A percentile compares a stretch with the other conserved stretches of the same genome.
phyloP scores from a whole-genome alignment of 768 basidiomycete species.

The Mycena belliarum region DNA sequence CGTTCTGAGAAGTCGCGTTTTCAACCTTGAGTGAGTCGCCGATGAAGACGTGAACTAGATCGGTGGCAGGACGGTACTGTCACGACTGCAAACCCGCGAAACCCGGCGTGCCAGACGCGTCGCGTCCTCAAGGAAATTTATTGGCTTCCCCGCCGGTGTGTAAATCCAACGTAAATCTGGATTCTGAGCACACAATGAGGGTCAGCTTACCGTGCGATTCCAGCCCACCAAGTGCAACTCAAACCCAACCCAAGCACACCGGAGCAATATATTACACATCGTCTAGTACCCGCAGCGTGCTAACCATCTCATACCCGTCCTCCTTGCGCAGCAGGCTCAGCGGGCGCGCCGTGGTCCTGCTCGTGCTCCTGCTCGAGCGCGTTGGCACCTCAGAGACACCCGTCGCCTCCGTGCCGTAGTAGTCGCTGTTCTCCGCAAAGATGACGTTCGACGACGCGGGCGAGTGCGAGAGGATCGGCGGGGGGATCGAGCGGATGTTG shows the following conservation, averaged over 20 bases:
- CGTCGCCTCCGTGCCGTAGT: not conserved
- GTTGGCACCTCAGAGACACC: not conserved
- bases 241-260: not conserved
- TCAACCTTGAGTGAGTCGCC: no score
- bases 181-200: no score
- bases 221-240: not conserved
- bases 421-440: conserved; percentile 6
- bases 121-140: no score
- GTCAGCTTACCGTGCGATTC: no score
- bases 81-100: no score
- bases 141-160: no score
- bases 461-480: not conserved
- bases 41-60: no score
- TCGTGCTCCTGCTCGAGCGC: no score
- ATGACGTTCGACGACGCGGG: conserved; percentile 3
- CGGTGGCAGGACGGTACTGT: no score
- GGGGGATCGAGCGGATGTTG: conserved; percentile 15
- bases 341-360: not conserved
- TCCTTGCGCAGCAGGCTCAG: conserved; percentile 2
- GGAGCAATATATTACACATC: not conserved
- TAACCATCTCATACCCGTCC: conserved; percentile 5
- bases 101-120: no score
- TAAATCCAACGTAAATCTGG: no score
- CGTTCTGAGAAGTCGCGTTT: no score
- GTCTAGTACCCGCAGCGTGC: not conserved